Evolutionary conservation across 352 stramenopile species (phyloP).

Genomic region (Phytopythium vexans): DNA sequence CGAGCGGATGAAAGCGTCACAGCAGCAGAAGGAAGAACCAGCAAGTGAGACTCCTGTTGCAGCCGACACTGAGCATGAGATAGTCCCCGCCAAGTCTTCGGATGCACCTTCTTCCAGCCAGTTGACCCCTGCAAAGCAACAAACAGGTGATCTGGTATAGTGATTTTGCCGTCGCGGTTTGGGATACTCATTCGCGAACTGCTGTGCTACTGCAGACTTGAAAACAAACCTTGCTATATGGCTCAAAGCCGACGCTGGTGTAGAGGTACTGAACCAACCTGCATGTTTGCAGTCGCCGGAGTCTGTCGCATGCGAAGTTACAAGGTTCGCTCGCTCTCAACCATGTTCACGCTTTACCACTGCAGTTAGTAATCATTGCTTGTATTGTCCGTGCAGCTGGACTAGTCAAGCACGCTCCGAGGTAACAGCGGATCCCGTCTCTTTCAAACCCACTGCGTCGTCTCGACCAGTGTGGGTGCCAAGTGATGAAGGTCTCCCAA

Average conservation of each 20-base stretch:
- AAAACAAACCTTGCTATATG: conserved; percentile 33
- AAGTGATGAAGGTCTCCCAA: conserved; percentile 20
- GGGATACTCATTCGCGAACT: no score
- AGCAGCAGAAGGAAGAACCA: not conserved
- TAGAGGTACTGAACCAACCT: conserved; percentile 35
- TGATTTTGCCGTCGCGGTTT: not conserved
- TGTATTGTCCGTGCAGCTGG: conserved; percentile 20
- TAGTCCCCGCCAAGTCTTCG: not conserved
- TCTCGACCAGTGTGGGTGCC: conserved; percentile 28
- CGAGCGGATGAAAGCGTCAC: conserved; percentile 3
- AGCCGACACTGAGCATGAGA: not conserved
- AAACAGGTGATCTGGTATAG: no score
- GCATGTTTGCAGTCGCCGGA: conserved; percentile 31
- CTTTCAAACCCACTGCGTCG: conserved; percentile 10
- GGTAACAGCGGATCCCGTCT: not conserved
- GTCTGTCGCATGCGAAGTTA: conserved; percentile 34
- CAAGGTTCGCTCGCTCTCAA: conserved; percentile 19
- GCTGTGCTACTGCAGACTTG: conserved; percentile 16
- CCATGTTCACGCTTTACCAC: not conserved
- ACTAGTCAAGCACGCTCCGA: conserved; percentile 22
- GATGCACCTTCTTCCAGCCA: not conserved
- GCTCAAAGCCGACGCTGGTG: conserved; percentile 47
- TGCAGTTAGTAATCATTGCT: not conserved
- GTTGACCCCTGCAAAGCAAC: no score
- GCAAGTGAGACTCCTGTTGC: not conserved